Conservation (phyloP, 2,329 filamentous ascomycete genomes). For the Alternaria postmessia region DNA sequence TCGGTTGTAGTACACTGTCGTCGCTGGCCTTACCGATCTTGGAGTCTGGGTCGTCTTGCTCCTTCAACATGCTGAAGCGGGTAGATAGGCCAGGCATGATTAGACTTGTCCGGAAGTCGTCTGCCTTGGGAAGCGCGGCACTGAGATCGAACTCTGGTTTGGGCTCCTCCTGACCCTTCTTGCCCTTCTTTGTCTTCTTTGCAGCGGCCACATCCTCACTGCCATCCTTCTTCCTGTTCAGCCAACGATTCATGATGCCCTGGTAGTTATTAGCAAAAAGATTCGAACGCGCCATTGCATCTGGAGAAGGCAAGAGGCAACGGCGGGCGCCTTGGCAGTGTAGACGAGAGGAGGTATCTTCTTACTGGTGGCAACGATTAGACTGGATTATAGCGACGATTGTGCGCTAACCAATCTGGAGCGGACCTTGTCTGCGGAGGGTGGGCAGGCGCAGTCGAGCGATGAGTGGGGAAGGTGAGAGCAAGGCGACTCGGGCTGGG, state of each 20-base stretch:
- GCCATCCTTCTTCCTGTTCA: conserved; percentile 71
- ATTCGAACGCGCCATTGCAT: conserved; percentile 4
- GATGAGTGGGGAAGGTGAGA: conserved; percentile 8
- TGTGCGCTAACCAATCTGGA: conserved; percentile 7
- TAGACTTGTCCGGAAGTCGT: conserved; percentile 94
- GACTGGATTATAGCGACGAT: not conserved
- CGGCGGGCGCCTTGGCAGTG: not conserved
- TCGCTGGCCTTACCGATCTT: conserved; percentile 94
- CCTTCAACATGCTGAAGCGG: conserved; percentile 94
- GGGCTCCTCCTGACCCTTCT: conserved; percentile 61
- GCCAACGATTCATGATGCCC: conserved; percentile 76
- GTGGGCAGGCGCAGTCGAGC: conserved; percentile 17
- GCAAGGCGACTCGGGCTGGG: conserved; percentile 15
- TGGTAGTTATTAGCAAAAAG: conserved; percentile 30
- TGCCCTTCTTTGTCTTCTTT: conserved; percentile 56
- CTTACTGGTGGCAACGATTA: conserved; percentile 26
- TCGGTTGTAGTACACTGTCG: conserved; percentile 87
- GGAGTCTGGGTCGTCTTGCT: conserved; percentile 90
- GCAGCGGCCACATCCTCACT: conserved; percentile 44
- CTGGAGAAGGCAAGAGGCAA: conserved; percentile 9
- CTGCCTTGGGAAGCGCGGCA: conserved; percentile 76
- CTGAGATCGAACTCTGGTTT: conserved; percentile 76
- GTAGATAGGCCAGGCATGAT: conserved; percentile 95
- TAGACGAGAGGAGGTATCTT: not conserved
- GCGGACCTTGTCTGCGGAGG: not conserved